These are phyloP conservation scores for Nemania abortiva DNA, from an alignment of 2,329 filamentous ascomycete species.

Conservation along the genomic window DNA sequence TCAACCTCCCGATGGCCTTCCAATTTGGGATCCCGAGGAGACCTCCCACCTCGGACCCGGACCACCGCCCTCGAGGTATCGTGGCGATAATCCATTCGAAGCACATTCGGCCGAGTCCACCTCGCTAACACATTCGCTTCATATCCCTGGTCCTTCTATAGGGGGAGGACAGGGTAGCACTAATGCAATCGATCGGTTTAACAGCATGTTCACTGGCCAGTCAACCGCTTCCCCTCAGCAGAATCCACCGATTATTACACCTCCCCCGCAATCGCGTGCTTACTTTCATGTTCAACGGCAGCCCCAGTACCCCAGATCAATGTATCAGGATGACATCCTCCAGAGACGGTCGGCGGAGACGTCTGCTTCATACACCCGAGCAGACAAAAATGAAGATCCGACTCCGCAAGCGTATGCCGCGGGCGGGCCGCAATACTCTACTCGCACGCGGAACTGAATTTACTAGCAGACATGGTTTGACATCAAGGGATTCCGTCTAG, in stretches of 20 bases:
- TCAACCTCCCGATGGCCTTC: conserved; percentile 70
- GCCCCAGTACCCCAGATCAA: conserved; percentile 20
- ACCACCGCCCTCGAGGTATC: conserved; percentile 48
- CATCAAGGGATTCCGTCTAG: background rate
- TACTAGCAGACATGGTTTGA: background rate
- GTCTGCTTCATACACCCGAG: conserved; percentile 34
- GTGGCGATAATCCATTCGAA: conserved; percentile 38
- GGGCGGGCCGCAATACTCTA: conserved; percentile 27
- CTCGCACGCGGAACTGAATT: conserved; percentile 37
- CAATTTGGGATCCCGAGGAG: conserved; percentile 67
- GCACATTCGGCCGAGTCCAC: conserved; percentile 28
- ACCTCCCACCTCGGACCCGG: conserved; percentile 53
- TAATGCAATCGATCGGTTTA: conserved; percentile 29
- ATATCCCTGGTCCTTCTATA: conserved; percentile 32
- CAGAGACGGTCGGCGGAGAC: conserved; percentile 39
- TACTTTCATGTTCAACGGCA: conserved; percentile 35
- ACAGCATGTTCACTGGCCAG: conserved; percentile 33
- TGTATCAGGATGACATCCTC: conserved; percentile 22
- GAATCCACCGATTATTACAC: conserved; percentile 22
- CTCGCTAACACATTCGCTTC: conserved; percentile 24
- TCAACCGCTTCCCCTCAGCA: conserved; percentile 38
- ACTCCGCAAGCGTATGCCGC: conserved; percentile 36
- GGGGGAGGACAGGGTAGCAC: conserved; percentile 39
- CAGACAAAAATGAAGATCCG: conserved; percentile 36
- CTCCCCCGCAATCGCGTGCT: conserved; percentile 34